These are phyloP conservation scores for Lepidopterella palustris DNA, from an alignment of 495 filamentous ascomycete species.

Conservation along the genomic window DNA sequence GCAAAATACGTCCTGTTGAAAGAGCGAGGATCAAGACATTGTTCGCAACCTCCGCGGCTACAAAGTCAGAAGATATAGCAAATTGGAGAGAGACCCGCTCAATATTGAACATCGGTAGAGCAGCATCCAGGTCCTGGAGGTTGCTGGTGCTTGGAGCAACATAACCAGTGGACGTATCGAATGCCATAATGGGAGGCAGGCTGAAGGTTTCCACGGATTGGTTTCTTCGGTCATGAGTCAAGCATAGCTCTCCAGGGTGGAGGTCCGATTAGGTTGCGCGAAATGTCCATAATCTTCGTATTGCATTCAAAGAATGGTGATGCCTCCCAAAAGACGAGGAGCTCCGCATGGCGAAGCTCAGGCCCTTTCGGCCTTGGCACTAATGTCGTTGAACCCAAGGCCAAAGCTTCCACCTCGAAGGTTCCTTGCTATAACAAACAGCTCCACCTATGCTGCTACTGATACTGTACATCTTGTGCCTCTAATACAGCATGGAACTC, in stretches of 20 bases:
- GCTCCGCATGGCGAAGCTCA: no score
- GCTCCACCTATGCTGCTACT: no score
- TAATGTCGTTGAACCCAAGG: no score
- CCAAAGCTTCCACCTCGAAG: no score
- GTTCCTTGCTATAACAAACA: no score
- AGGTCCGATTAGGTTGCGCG: not conserved
- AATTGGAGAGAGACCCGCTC: slow-evolving; percentile 87
- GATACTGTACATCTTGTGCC: no score
- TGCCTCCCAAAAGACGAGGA: no score
- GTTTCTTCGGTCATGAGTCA: not conserved
- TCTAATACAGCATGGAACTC: no score
- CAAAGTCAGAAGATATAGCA: slow-evolving; percentile 84
- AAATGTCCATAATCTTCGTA: not conserved
- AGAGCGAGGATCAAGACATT: slow-evolving; percentile 90
- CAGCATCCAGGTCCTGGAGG: slow-evolving; percentile 55
- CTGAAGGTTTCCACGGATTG: not conserved
- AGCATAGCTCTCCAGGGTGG: not conserved
- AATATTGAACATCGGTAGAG: slow-evolving; percentile 86
- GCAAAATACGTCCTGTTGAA: slow-evolving; percentile 78
- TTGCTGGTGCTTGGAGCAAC: slow-evolving; percentile 39
- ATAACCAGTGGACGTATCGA: slow-evolving; percentile 49
- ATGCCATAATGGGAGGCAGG: slow-evolving; percentile 43
- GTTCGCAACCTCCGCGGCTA: slow-evolving; percentile 92
- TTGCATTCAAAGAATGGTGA: no score
- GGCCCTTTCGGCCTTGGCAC: no score